Percentiles rank a stretch among this genome's conserved stretches.
Evolutionary conservation across 352 stramenopile genomes (phyloP).

Genomic region (Phytophthora brassicae): DNA sequence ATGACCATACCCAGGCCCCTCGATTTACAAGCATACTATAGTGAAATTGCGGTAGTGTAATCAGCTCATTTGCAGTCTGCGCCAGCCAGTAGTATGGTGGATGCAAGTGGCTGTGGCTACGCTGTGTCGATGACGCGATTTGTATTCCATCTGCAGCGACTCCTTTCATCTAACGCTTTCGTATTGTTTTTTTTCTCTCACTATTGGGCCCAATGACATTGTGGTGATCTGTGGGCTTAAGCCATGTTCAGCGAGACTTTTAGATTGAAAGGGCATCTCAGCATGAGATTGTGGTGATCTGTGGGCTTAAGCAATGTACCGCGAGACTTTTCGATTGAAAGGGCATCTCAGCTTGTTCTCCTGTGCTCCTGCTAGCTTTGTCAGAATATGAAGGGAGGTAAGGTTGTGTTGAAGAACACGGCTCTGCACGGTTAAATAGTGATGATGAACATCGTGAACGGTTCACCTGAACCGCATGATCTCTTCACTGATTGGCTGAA

Average conservation of each 20-base stretch:
- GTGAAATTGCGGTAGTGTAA: background rate
- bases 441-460: no score
- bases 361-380: slow-evolving; percentile 7
- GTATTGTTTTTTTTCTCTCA: background rate
- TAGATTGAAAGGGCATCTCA: background rate
- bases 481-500: no score
- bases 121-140: background rate
- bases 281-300: background rate
- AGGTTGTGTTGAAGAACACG: no score
- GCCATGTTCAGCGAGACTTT: background rate
- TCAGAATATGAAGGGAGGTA: slow-evolving; percentile 7
- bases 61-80: background rate
- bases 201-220: background rate
- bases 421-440: no score
- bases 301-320: background rate
- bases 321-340: background rate
- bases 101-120: background rate
- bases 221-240: background rate
- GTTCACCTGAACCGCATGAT: no score
- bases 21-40: background rate
- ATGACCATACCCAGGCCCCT: background rate
- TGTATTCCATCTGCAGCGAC: background rate
- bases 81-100: background rate
- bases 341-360: background rate
- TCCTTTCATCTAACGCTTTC: background rate